phyloP scores from a whole-genome alignment of 1,139 yeast species.

The Hemisphaericaspora xylofermentans region DNA sequence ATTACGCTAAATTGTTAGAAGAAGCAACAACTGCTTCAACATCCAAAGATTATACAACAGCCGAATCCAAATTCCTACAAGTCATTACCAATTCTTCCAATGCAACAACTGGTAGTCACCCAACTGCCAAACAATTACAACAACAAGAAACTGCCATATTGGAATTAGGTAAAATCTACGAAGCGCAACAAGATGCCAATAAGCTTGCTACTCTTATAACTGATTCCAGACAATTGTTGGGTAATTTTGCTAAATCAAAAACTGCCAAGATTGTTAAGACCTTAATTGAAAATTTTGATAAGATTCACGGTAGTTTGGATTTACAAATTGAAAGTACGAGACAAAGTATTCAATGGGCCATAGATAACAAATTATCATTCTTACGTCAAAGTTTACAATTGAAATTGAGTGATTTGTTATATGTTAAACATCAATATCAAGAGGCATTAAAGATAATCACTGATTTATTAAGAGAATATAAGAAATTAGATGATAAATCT shows the following conservation, averaged over 20 bases:
- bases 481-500: constrained; percentile 91
- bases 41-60: constrained; percentile 47
- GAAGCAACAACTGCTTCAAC: constrained; percentile 61
- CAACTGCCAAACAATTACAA: constrained; percentile 27
- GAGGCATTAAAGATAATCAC: constrained; percentile 75
- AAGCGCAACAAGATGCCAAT: constrained; percentile 39
- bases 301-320: constrained; percentile 65
- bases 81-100: constrained; percentile 41
- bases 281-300: constrained; percentile 76
- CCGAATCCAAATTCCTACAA: constrained; percentile 56
- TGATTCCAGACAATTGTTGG: constrained; percentile 69
- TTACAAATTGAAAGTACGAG: constrained; percentile 72
- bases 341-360: constrained; percentile 87
- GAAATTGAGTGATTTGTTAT: constrained; percentile 75
- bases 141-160: constrained; percentile 64
- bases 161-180: constrained; percentile 63
- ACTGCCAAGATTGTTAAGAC: constrained; percentile 83
- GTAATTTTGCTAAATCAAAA: constrained; percentile 85
- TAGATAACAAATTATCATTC: constrained; percentile 78
- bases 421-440: constrained; percentile 61
- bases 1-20: constrained; percentile 28
- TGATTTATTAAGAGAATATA: constrained; percentile 76
- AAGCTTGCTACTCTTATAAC: constrained; percentile 63
- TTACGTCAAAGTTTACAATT: constrained; percentile 85
- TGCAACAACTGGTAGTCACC: constrained; percentile 31